Base-by-base conservation (phyloP, 352 stramenopile genomes). In the Pythium oligandrum region DNA sequence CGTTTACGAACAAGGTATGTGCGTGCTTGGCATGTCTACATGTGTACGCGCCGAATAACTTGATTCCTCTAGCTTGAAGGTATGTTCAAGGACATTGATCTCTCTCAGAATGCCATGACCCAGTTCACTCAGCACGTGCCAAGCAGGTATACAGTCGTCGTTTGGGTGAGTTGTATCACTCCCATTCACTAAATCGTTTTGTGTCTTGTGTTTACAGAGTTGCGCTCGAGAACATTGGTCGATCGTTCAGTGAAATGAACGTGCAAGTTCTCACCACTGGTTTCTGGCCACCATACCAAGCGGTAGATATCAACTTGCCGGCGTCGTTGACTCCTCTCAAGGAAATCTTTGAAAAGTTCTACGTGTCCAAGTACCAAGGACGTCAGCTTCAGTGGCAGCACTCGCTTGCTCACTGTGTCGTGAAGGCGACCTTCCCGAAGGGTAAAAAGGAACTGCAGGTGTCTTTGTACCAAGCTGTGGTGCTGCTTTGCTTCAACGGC, bases 21-120 rank as follows among this genome's bases (percentile, higher is more conserved):
- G 17, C 17, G 17, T 26, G 17, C 17, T 26, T 26, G 17, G 17
- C 17, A 26, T 26, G 17, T 26, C 17, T 26, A 26, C 17, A 26
- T 26, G 17, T 26, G 17, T 0, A 26, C 17, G 17, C 17, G 17
- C 17, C 17, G 17, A 26, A 26, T 26, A 26, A 26, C 17, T 26
- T 26, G 17, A 26, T 26, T 26, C 17, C 17, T 44, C 11, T 52
- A 93, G 79, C 93, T 99, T 40, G 97, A 99, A 68, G 97, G 97
- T 8, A 99, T 99, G 97, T 99, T 99, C 69, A 98, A 98, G 69
- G 97, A 99, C 70, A 98, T 99, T 53, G 95, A 98, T 51, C 83
- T 98, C 34, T 98, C 87, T 17, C 72, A 90, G 47, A 97, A 98
- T 44, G 86, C 98, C 38, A 98, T 98, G 94, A 81, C 64, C 2